Evolutionary conservation across 345 rosid species (phyloP), one percentile per base, ranked within the genome.

Genomic region (Camelina neglecta): DNA sequence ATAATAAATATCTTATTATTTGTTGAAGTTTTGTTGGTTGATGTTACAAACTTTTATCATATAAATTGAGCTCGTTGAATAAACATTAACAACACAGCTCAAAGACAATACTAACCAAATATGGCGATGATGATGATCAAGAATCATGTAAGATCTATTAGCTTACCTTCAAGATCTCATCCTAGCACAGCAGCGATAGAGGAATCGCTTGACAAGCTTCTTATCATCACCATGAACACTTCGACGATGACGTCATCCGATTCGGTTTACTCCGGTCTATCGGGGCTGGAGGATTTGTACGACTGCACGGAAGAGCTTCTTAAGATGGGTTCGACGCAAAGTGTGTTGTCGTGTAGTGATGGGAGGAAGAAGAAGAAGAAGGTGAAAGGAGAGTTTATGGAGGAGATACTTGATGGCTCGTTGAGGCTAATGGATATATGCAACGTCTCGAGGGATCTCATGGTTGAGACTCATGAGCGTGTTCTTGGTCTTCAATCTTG

Each of bases 91-190:
- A 61, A 80, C 81, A 67, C 18, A 13, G 16, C 55, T 57, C 20
- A 62, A 11, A 24, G 11, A 23, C 26, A 66, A 49, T 60, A 60
- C 29, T 4, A 59, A 67, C 10, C 13, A 59, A 36, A 36, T 7
- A 60, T 72, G 73, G 73, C 59, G 13, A 77, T 63, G 60, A 82
- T 74, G 92, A 88, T 83, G 1, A 67, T 67, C 50, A 83, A 74
- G 48, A 83, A 78, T 67, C 85, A 83, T 47, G 74, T 77, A 24
- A 71, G 93, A 80, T 90, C 94, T 11, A 74, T 86, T 23, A 93
- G 96, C 82, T 84, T 90, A 66, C 90, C 94, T 53, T 81, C 92
- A 65, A 87, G 93, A 60, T 83, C 93, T 62, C 93, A 93, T 83
- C 97, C 96, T 13, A 79, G 73, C 56, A 86, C 89, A 20, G 41